Conservation (phyloP, 1,284 basidiomycete species). For the Cryptococcus deneoformans region DNA sequence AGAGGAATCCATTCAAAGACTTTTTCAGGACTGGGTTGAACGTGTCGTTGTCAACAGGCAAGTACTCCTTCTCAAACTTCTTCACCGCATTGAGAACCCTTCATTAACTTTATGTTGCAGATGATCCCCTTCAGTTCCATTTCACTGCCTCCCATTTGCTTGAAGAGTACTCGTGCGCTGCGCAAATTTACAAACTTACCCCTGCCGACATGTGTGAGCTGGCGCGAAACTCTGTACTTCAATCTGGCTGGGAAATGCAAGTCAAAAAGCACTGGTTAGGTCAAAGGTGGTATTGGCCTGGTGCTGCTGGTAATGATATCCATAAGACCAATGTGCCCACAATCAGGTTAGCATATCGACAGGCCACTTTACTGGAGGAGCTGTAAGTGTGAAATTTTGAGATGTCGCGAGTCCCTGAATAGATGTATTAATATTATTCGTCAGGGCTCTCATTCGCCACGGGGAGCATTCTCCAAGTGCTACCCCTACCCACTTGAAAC, state of each 20-base stretch:
- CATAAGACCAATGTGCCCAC: slow-evolving; percentile 98
- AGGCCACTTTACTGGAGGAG: slow-evolving; percentile 84
- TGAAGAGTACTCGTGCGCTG: slow-evolving; percentile 98
- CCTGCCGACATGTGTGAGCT: slow-evolving; percentile 71
- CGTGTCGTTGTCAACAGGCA: slow-evolving; percentile 94
- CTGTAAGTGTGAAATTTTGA: slow-evolving; percentile 47
- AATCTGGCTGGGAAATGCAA: slow-evolving; percentile 99
- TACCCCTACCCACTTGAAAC: slow-evolving; percentile 35
- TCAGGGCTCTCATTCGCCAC: slow-evolving; percentile 32
- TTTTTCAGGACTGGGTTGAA: slow-evolving; percentile 97
- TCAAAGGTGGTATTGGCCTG: slow-evolving; percentile 82
- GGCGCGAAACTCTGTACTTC: slow-evolving; percentile 94
- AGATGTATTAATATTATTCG: background rate
- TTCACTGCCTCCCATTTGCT: slow-evolving; percentile 93
- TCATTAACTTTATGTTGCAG: slow-evolving; percentile 8
- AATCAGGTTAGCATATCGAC: slow-evolving; percentile 80
- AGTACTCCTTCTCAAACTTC: slow-evolving; percentile 40
- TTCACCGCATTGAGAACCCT: background rate
- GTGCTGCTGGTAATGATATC: slow-evolving; percentile 85
- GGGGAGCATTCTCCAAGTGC: slow-evolving; percentile 34
- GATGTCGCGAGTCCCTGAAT: background rate
- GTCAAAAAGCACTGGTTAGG: slow-evolving; percentile 95
- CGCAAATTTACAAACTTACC: slow-evolving; percentile 91
- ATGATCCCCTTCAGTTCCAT: slow-evolving; percentile 67
- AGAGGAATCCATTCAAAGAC: slow-evolving; percentile 94